These are phyloP conservation scores for Nadsonia commutata DNA, from an alignment of 1,139 yeast species.

Conservation along the genomic window DNA sequence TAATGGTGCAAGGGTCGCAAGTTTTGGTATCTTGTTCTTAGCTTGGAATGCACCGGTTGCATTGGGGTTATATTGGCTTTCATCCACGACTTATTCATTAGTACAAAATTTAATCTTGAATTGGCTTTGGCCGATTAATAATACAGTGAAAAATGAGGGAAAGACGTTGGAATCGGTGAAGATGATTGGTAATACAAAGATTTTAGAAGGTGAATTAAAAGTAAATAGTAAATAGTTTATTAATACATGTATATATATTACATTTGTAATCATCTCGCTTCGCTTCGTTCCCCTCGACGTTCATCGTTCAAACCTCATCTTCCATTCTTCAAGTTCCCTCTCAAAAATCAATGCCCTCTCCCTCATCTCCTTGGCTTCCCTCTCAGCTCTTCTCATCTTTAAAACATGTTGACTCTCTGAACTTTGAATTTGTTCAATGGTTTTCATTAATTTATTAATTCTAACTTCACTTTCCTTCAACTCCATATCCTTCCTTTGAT, in stretches of 20 bases:
- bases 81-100: conserved; percentile 65
- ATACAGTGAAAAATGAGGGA: too few species aligned
- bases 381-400: conserved; percentile 29
- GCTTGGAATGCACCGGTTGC: conserved; percentile 80
- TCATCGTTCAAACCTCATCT: conserved; percentile 31
- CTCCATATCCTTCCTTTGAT: conserved; percentile 20
- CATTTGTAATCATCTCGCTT: too few species aligned
- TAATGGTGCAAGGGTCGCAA: conserved; percentile 59
- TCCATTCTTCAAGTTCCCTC: conserved; percentile 53
- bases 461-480: conserved; percentile 22
- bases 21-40: conserved; percentile 69
- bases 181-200: conserved; percentile 1
- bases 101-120: conserved; percentile 66
- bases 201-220: too few species aligned
- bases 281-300: too few species aligned
- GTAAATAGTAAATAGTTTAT: too few species aligned
- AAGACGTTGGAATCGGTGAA: conserved; percentile 2
- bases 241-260: too few species aligned
- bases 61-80: conserved; percentile 69
- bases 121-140: conserved; percentile 39
- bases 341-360: conserved; percentile 44
- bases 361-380: conserved; percentile 38
- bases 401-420: conserved; percentile 31
- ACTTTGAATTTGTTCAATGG: conserved; percentile 27
- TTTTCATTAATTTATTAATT: conserved; percentile 25